Percentiles rank a stretch among this genome's conserved stretches.
These are phyloP conservation scores for Meredithiella fracta DNA, from an alignment of 2,329 filamentous ascomycete species.

Conservation along the genomic window DNA sequence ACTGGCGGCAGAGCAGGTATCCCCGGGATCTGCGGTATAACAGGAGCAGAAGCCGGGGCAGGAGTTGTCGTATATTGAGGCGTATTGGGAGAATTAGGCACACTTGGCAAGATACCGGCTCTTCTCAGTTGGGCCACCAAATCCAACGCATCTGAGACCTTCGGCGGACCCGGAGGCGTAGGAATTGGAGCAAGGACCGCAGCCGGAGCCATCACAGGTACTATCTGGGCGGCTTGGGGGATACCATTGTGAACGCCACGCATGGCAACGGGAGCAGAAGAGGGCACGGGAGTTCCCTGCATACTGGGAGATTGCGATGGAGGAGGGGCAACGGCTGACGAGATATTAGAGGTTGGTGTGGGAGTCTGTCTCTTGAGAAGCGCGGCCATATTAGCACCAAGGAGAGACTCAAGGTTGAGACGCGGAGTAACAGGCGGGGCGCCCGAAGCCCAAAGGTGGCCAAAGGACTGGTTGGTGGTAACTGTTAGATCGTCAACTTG, in stretches of 20 bases:
- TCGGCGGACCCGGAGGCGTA: constrained; percentile 20
- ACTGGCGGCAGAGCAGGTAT: constrained; percentile 18
- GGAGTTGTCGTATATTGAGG: constrained; percentile 14
- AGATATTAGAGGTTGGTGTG: not conserved
- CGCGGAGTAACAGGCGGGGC: constrained; percentile 20
- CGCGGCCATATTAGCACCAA: constrained; percentile 43
- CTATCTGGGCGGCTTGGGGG: constrained; percentile 4
- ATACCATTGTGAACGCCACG: constrained; percentile 29
- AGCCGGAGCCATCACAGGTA: constrained; percentile 16
- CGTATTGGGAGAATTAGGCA: not conserved
- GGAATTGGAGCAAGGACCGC: not conserved
- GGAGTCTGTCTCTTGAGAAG: constrained; percentile 30
- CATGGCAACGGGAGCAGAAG: constrained; percentile 20
- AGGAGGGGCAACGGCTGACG: not conserved
- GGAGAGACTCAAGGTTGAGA: constrained; percentile 37
- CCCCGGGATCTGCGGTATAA: constrained; percentile 20
- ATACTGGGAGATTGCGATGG: not conserved
- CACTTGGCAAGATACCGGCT: constrained; percentile 44
- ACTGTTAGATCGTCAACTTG: constrained; percentile 66
- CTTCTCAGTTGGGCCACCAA: constrained; percentile 52
- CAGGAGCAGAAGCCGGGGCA: constrained; percentile 22
- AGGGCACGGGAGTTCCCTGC: not conserved
- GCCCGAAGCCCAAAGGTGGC: constrained; percentile 22
- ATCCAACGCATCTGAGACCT: constrained; percentile 34
- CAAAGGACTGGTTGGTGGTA: constrained; percentile 37